phyloP scores from a whole-genome alignment of 306 rosid species.

The Ceratonia siliqua region DNA sequence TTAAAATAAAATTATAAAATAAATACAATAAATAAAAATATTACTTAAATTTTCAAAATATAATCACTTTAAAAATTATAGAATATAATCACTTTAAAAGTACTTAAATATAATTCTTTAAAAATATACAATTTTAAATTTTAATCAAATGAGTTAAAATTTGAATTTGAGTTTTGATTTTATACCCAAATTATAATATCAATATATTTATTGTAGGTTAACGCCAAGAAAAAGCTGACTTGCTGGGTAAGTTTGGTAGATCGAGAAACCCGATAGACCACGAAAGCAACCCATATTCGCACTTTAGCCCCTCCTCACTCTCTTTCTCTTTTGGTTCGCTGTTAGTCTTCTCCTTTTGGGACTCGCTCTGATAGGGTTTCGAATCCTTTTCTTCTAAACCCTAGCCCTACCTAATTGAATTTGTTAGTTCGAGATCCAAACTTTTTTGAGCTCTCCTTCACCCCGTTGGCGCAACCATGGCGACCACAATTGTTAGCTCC shows the following conservation, averaged over 20 bases:
- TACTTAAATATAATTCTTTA: too few relatives aligned
- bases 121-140: too few relatives aligned
- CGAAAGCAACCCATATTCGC: conserved; percentile 1
- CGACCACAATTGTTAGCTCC: conserved; percentile 79
- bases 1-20: too few relatives aligned
- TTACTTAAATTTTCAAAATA: too few relatives aligned
- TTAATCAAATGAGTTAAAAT: too few relatives aligned
- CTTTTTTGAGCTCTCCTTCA: not conserved
- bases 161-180: too few relatives aligned
- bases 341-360: not conserved
- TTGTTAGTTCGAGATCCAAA: not conserved
- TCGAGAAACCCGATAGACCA: not conserved
- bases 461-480: conserved; percentile 41
- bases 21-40: too few relatives aligned
- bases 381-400: conserved; percentile 41
- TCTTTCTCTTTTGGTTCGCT: not conserved
- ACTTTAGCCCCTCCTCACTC: not conserved
- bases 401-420: conserved; percentile 38
- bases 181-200: too few relatives aligned
- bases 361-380: conserved; percentile 38
- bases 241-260: conserved; percentile 32
- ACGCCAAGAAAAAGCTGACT: not conserved
- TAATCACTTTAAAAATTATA: too few relatives aligned
- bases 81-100: too few relatives aligned
- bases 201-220: too few relatives aligned